Evolutionary conservation across 768 basidiomycete species (phyloP), one percentile per base, ranked within the genome.

Genomic region (Cystobasidium tubakii): DNA sequence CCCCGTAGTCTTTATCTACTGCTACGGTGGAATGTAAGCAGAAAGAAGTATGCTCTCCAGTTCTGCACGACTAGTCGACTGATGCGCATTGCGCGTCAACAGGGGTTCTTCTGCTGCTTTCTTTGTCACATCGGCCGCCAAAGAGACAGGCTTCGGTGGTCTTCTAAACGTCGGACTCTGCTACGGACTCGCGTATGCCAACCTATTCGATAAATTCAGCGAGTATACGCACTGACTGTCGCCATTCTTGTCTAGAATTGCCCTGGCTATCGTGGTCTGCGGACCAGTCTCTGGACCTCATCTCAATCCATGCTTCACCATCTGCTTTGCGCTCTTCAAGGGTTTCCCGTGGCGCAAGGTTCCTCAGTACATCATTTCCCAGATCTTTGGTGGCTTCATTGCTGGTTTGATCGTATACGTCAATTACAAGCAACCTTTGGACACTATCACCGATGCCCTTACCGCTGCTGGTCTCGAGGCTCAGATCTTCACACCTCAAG

Each of bases 281-380:
- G 62, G 62, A n/a, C 70, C 54, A 9, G 57, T 55, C 25, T 36
- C 62, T 54, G 77, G 77, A 36, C 76, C 87, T 25, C 88, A 89
- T 77, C 86, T 89, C 79, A 87, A 84, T 67, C 90, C 89, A 1
- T 84, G 85, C 17, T 84, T 91, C 29, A 92, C 90, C 21, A 81
- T 92, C 63, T 84, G 86, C 17, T 78, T 90, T 55, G 89, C 88
- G 2, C 83, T 86, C 1, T 87, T 87, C 80, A 86, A 90, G 75
- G 84, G 84, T 57, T 91, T 92, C 81, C 89, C 90, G 0, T 89
- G 89, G 88, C 84, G 84, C 76, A 91, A 91, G 79, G 90, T 90
- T 0, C 90, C 90, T 0, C 88, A 88, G 80, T 89, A 88, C 77
- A 87, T 89, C 73, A 50, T 85, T 15, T 85, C 87, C 0, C 89